Evolutionary conservation across 1,284 basidiomycete species (phyloP), one percentile per base, ranked within the genome.

Genomic region (Vanrija pseudolonga): DNA sequence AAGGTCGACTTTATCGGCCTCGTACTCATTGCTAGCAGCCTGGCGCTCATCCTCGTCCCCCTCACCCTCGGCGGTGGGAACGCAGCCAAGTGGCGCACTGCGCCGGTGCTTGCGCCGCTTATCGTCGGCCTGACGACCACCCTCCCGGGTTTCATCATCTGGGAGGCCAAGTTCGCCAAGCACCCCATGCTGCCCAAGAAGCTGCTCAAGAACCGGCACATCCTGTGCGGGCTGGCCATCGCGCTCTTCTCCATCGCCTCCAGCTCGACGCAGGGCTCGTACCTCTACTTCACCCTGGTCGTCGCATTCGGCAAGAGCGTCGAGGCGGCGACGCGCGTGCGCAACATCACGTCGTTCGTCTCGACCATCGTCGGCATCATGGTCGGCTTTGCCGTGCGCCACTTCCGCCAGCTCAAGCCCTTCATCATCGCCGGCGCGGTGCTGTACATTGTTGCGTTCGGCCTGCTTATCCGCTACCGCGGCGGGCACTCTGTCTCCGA

Each of bases 1-100:
- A 66, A 74, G 51, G 61, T 74, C 8, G 76, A 77, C 58, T 55
- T 74, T 19, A 62, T 77, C 51, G 76, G 77, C n/a, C 62, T 76
- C 47, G 55, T 77, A 47, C 62, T 77, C 40, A 51, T 66, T 23
- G 37, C 47, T 23, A 55, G 45, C 17, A 42, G 53, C 4, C 48
- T 64, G 26, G 60, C 55, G 1, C 43, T 66, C 26, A 56, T 74
- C 55, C 67, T 77, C 28, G 56, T 75, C 0, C 76, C 76, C 0
- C 66, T 77, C 55, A 75, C 76, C 3, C 65, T 77, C 42, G 74
- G 74, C 9, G 71, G 71, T 2, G 67, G 67, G 8, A 37, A 41
- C 1, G 58, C 51, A 12, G 43, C 54, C 26, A 52, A 51, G 36
- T 77, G 76, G 74, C 43, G 54, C 19, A 56, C 60, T 18, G 69